Evolutionary conservation across 306 rosid genomes (phyloP).

Genomic region (Hylodesmum podocarpum): DNA sequence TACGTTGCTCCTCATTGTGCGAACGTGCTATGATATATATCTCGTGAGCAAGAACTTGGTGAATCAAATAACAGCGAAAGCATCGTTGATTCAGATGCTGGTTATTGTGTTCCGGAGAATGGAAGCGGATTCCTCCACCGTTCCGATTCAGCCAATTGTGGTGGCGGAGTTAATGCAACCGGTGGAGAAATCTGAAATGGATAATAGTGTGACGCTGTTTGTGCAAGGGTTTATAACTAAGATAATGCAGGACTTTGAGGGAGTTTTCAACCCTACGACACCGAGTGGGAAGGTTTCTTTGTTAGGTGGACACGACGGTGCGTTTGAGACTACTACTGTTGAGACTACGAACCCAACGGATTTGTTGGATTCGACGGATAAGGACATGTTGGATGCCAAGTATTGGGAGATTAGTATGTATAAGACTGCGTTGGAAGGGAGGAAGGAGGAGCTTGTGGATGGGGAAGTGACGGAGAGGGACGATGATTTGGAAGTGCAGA

Average conservation of each 20-base stretch:
- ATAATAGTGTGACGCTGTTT: conserved; percentile 73
- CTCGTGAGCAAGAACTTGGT: conserved; percentile 82
- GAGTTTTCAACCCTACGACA: conserved; percentile 76
- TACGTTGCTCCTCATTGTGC: conserved; percentile 83
- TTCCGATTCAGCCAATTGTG: conserved; percentile 93
- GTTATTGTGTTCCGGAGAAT: conserved; percentile 96
- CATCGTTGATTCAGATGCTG: conserved; percentile 93
- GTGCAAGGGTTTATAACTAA: conserved; percentile 98
- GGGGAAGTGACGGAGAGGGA: conserved; percentile 86
- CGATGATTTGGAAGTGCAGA: conserved; percentile 98
- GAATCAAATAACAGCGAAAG: conserved; percentile 96
- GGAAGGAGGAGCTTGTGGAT: conserved; percentile 91
- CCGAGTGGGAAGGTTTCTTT: conserved; percentile 54
- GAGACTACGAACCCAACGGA: conserved; percentile 96
- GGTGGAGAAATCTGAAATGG: conserved; percentile 69
- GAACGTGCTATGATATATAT: conserved; percentile 91
- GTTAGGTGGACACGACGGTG: conserved; percentile 86
- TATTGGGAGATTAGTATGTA: conserved; percentile 99
- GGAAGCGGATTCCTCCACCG: conserved; percentile 98
- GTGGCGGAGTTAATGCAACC: conserved; percentile 96
- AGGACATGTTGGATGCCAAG: conserved; percentile 99
- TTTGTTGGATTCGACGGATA: conserved; percentile 94
- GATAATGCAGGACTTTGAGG: conserved; percentile 96
- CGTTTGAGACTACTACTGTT: conserved; percentile 89
- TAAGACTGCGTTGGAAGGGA: conserved; percentile 94